phyloP scores from a whole-genome alignment of 2,329 filamentous ascomycete species.

The Fusarium begoniae region DNA sequence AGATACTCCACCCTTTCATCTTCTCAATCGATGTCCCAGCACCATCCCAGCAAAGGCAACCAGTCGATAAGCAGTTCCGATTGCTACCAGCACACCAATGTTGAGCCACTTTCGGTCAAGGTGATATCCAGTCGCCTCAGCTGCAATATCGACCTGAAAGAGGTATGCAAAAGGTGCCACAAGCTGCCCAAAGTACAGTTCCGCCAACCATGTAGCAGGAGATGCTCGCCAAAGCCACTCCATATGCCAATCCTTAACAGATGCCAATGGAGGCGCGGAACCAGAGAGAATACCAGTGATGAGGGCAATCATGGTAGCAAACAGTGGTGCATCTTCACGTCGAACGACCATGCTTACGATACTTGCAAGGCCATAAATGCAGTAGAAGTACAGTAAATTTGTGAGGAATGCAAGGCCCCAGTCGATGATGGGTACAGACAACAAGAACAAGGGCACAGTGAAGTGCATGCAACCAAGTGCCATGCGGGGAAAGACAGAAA shows the following conservation, averaged over 20 bases:
- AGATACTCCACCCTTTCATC: slow-evolving; percentile 3
- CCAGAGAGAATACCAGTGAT: slow-evolving; percentile 65
- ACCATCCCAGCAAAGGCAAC: slow-evolving; percentile 49
- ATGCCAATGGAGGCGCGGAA: slow-evolving; percentile 59
- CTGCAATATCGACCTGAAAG: slow-evolving; percentile 60
- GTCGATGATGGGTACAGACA: slow-evolving; percentile 60
- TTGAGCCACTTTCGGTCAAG: slow-evolving; percentile 57
- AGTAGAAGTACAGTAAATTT: slow-evolving; percentile 66
- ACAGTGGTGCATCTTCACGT: slow-evolving; percentile 64
- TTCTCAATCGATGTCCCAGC: slow-evolving; percentile 33
- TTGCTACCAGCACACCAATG: slow-evolving; percentile 52
- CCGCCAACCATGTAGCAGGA: slow-evolving; percentile 65
- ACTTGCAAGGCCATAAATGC: slow-evolving; percentile 65
- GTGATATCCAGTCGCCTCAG: slow-evolving; percentile 54
- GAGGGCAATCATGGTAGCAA: slow-evolving; percentile 63
- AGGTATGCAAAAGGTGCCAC: slow-evolving; percentile 59
- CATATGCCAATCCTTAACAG: slow-evolving; percentile 61
- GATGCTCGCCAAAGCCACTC: slow-evolving; percentile 64
- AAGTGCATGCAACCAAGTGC: slow-evolving; percentile 63
- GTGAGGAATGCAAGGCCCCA: slow-evolving; percentile 59
- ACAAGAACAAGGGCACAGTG: slow-evolving; percentile 58
- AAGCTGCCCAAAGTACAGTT: slow-evolving; percentile 64
- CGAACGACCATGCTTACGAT: slow-evolving; percentile 62
- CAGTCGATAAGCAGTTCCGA: slow-evolving; percentile 57
- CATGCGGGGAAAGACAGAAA: slow-evolving; percentile 62